These are phyloP conservation scores for Chalciporus sp. DNA, from an alignment of 1,284 basidiomycete species.

Conservation along the genomic window DNA sequence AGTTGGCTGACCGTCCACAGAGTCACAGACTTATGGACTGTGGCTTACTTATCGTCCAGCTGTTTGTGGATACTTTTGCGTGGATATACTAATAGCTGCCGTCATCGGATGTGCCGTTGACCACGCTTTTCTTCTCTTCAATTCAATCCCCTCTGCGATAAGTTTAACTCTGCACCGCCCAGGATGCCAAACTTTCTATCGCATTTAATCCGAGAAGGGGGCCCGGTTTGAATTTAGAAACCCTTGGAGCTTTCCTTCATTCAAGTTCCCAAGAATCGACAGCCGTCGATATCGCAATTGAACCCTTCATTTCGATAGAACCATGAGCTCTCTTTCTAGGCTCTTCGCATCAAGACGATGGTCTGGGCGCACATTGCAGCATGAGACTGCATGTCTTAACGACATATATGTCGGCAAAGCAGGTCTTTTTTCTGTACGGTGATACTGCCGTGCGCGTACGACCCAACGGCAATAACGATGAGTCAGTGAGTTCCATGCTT, in stretches of 20 bases:
- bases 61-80: background rate
- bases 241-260: background rate
- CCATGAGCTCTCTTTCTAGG: background rate
- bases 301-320: background rate
- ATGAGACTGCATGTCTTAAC: conserved; percentile 6
- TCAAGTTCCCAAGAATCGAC: background rate
- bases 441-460: conserved; percentile 2
- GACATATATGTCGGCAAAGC: conserved; percentile 2
- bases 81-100: conserved; percentile 1
- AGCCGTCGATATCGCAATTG: conserved; percentile 3
- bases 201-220: conserved; percentile 24
- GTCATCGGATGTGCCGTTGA: conserved; percentile 1
- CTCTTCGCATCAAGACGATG: conserved; percentile 6
- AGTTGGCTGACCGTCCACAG: background rate
- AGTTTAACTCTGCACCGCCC: background rate
- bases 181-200: background rate
- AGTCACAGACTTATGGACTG: background rate
- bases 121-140: background rate
- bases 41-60: background rate
- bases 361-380: conserved; percentile 15
- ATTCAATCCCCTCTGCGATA: conserved; percentile 2
- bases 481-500: background rate
- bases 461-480: background rate
- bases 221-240: background rate
- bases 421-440: background rate